Evolutionary conservation across 805 yeast genomes (phyloP).

Genomic region (Lipomyces yamanashiensis): DNA sequence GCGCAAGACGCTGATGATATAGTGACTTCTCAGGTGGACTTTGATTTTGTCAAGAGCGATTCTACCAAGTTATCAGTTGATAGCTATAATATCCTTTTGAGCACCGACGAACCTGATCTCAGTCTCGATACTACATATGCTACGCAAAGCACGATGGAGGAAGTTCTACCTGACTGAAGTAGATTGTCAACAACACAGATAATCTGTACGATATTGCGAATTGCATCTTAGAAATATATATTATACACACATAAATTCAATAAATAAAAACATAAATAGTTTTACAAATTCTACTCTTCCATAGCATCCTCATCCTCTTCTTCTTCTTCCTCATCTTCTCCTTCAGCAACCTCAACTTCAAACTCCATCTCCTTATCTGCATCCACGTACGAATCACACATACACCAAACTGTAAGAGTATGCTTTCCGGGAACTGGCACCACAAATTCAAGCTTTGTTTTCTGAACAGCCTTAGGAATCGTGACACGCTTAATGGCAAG

Average conservation of each 20-base stretch:
- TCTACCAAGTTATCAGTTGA: constrained; percentile 5
- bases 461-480: constrained; percentile 57
- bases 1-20: not conserved
- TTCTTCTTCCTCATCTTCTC: constrained; percentile 39
- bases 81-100: not conserved
- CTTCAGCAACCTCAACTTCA: constrained; percentile 43
- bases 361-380: constrained; percentile 81
- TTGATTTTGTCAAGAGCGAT: constrained; percentile 2
- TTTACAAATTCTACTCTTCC: constrained; percentile 9
- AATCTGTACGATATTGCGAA: not conserved
- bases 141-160: not conserved
- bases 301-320: constrained; percentile 32
- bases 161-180: not conserved
- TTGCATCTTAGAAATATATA: not conserved
- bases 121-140: not conserved
- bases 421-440: constrained; percentile 67
- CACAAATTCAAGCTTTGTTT: constrained; percentile 58
- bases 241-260: not conserved
- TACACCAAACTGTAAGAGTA: constrained; percentile 73
- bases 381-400: constrained; percentile 91
- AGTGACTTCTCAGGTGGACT: constrained; percentile 2
- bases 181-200: not conserved
- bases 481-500: constrained; percentile 73
- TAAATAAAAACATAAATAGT: not conserved
- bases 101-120: not conserved